Evolutionary conservation across 2,329 filamentous ascomycete genomes (phyloP).

Genomic region (Dothideomycetidae sp.): DNA sequence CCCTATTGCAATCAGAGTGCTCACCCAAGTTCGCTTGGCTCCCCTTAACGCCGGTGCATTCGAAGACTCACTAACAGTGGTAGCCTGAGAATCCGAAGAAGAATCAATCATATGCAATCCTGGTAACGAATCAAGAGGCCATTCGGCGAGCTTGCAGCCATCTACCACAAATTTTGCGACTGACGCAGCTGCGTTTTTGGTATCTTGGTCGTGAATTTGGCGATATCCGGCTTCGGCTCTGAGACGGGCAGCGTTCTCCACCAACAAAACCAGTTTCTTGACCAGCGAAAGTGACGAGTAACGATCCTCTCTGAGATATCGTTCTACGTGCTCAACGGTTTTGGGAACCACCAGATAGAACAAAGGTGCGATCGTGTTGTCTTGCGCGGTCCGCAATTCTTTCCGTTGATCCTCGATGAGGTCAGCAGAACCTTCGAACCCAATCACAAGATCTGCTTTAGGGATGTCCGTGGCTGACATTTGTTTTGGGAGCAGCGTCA

Average conservation of each 20-base stretch:
- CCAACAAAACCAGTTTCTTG: slow-evolving; percentile 22
- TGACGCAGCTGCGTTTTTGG: slow-evolving; percentile 18
- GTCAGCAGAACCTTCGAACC: slow-evolving; percentile 3
- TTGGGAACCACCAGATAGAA: slow-evolving; percentile 28
- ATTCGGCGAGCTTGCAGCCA: slow-evolving; percentile 10
- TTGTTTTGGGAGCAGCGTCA: slow-evolving; percentile 6
- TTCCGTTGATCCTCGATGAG: slow-evolving; percentile 5
- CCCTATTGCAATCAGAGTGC: not conserved
- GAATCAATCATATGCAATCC: slow-evolving; percentile 7
- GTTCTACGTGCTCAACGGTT: slow-evolving; percentile 31
- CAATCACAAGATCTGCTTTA: slow-evolving; percentile 2
- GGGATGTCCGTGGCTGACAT: not conserved
- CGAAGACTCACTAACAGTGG: slow-evolving; percentile 4
- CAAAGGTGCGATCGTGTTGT: slow-evolving; percentile 5
- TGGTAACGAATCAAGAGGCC: slow-evolving; percentile 11
- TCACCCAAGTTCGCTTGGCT: slow-evolving; percentile 9
- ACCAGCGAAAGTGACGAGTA: slow-evolving; percentile 14
- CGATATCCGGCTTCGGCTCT: slow-evolving; percentile 22
- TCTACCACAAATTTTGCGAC: slow-evolving; percentile 17
- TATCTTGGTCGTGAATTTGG: slow-evolving; percentile 16
- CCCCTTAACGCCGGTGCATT: not conserved
- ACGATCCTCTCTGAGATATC: slow-evolving; percentile 19
- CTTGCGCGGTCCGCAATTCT: not conserved
- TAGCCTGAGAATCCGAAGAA: slow-evolving; percentile 2
- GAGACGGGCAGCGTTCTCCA: slow-evolving; percentile 25